These are phyloP conservation scores for Physcomitrellopsis africana DNA, from an alignment of 225 moss, liverwort and hornwort genomes.

Conservation along the genomic window DNA sequence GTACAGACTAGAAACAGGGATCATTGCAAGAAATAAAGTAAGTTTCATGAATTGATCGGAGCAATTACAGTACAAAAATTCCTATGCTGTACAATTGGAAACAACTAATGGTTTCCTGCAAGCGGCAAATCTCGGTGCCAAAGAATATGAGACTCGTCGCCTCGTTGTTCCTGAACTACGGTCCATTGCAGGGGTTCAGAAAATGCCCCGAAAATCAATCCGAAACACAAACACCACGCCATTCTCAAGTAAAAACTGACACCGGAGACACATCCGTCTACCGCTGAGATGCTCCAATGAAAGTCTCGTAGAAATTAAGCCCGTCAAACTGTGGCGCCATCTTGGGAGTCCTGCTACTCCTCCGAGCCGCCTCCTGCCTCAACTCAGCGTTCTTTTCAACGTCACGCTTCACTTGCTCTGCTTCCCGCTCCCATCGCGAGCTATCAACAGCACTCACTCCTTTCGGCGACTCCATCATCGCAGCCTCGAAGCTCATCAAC, in stretches of 20 bases:
- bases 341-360: conserved; percentile 32
- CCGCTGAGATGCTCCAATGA: conserved; percentile 40
- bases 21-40: too few species aligned
- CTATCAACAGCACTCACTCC: neutral
- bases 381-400: conserved; percentile 12
- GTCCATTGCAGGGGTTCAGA: neutral
- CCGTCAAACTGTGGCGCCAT: conserved; percentile 63
- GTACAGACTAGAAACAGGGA: too few species aligned
- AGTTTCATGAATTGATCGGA: conserved; percentile 25
- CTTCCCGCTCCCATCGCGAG: neutral
- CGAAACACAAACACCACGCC: neutral
- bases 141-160: conserved; percentile 59
- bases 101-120: conserved; percentile 18
- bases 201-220: conserved; percentile 34
- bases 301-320: conserved; percentile 61
- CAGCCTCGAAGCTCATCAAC: conserved; percentile 33
- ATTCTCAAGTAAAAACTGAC: neutral
- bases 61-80: conserved; percentile 43
- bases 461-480: conserved; percentile 42
- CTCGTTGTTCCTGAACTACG: conserved; percentile 18
- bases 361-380: conserved; percentile 15
- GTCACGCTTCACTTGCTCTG: neutral
- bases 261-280: neutral
- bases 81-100: conserved; percentile 16
- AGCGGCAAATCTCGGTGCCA: conserved; percentile 48